phyloP scores from a whole-genome alignment of 441 rosid genomes.

The Daphne laureola region DNA sequence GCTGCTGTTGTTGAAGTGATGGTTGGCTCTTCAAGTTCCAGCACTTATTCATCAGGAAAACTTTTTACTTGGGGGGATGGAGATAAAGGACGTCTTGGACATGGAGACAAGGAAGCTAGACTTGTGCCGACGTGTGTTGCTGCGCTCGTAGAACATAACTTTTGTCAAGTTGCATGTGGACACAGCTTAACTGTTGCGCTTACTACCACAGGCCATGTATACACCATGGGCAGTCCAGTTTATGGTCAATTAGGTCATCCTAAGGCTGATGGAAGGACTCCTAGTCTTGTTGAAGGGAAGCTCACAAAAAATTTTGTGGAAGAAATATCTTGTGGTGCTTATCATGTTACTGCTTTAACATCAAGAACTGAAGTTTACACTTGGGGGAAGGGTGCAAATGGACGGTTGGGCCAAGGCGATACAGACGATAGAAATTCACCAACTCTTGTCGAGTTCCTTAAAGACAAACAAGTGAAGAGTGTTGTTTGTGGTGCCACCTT shows the following conservation, averaged over 20 bases:
- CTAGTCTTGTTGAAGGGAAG: conserved; percentile 41
- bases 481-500: conserved; percentile 44
- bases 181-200: conserved; percentile 48
- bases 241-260: conserved; percentile 53
- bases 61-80: conserved; percentile 63
- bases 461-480: conserved; percentile 53
- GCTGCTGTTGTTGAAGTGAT: conserved; percentile 59
- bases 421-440: conserved; percentile 46
- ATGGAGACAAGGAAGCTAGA: conserved; percentile 49
- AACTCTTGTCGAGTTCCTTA: conserved; percentile 37
- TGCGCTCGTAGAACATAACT: conserved; percentile 45
- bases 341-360: conserved; percentile 44
- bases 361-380: conserved; percentile 52
- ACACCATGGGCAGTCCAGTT: conserved; percentile 50
- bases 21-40: conserved; percentile 45
- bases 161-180: conserved; percentile 47
- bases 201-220: conserved; percentile 40
- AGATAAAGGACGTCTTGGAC: conserved; percentile 55
- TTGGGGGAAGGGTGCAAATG: conserved; percentile 60
- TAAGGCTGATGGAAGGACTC: conserved; percentile 46
- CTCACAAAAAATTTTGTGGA: conserved; percentile 43
- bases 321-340: conserved; percentile 54
- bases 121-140: conserved; percentile 53
- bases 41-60: conserved; percentile 46
- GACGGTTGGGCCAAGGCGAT: conserved; percentile 51